These are phyloP conservation scores for Lentinula novae-zelandiae DNA, from an alignment of 1,284 basidiomycete genomes.

Conservation along the genomic window DNA sequence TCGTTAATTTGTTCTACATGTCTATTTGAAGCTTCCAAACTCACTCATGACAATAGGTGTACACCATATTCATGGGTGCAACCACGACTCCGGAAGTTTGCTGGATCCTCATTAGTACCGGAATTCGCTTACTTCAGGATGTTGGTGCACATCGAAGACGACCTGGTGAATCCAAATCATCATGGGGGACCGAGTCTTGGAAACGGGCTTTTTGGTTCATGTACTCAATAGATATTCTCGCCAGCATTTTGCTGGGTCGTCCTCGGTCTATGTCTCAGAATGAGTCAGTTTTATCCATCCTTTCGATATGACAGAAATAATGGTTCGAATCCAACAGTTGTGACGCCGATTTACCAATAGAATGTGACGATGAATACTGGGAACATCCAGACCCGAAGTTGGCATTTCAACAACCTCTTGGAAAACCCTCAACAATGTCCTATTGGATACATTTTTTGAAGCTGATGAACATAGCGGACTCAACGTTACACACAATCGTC, in stretches of 20 bases:
- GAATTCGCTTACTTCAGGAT: conserved; percentile 12
- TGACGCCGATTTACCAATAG: conserved; percentile 68
- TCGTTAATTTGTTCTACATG: not conserved
- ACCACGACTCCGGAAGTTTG: conserved; percentile 8
- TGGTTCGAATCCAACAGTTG: conserved; percentile 39
- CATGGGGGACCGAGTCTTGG: conserved; percentile 12
- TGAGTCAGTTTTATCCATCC: conserved; percentile 11
- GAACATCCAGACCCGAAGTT: conserved; percentile 7
- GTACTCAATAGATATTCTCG: conserved; percentile 7
- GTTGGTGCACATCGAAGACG: conserved; percentile 13
- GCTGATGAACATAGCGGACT: conserved; percentile 10
- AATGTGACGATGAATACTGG: conserved; percentile 43
- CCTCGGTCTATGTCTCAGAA: conserved; percentile 8
- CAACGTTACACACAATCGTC: conserved; percentile 1
- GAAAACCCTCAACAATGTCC: conserved; percentile 4
- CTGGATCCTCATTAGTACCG: conserved; percentile 10
- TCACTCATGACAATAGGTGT: not conserved
- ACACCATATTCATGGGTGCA: conserved; percentile 1
- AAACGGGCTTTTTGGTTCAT: conserved; percentile 13
- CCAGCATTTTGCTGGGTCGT: conserved; percentile 11
- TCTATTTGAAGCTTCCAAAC: not conserved
- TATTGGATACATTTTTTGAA: conserved; percentile 5
- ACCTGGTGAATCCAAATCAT: not conserved
- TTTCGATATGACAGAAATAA: not conserved
- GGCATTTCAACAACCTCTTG: conserved; percentile 11